Percentiles rank a stretch among this genome's conserved stretches.
These are phyloP conservation scores for Colletotrichum ledebouriae DNA, from an alignment of 2,329 filamentous ascomycete genomes.

Conservation along the genomic window DNA sequence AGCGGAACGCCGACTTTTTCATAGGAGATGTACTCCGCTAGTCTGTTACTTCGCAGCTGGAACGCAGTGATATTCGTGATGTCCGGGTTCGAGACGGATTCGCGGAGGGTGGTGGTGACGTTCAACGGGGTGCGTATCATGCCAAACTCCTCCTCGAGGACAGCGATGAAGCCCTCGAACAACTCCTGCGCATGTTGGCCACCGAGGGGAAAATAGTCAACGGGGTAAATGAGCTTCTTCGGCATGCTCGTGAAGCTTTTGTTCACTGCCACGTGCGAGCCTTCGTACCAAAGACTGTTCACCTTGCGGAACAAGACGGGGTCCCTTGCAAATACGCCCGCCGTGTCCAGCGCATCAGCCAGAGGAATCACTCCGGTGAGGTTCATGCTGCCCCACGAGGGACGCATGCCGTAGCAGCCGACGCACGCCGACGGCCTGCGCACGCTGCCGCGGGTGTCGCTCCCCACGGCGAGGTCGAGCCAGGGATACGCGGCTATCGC, in stretches of 20 bases:
- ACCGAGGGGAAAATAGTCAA: constrained; percentile 30
- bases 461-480: constrained; percentile 46
- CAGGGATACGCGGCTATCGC: constrained; percentile 49
- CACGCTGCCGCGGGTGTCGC: constrained; percentile 47
- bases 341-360: constrained; percentile 47
- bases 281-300: constrained; percentile 56
- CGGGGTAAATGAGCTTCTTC: constrained; percentile 20
- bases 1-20: constrained; percentile 28
- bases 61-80: constrained; percentile 29
- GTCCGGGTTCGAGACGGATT: constrained; percentile 8
- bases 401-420: constrained; percentile 48
- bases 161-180: constrained; percentile 19
- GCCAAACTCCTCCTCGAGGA: constrained; percentile 15
- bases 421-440: constrained; percentile 47
- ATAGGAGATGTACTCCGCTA: constrained; percentile 33
- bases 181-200: constrained; percentile 14
- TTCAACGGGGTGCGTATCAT: constrained; percentile 17
- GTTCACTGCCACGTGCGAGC: constrained; percentile 1
- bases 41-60: constrained; percentile 30
- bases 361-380: constrained; percentile 46
- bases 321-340: constrained; percentile 47
- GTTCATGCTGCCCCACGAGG: constrained; percentile 46
- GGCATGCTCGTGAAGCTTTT: constrained; percentile 8
- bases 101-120: constrained; percentile 14
- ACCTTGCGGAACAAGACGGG: constrained; percentile 35